These are phyloP conservation scores for Pulveroboletus sp. DNA, from an alignment of 768 basidiomycete species.

Conservation along the genomic window DNA sequence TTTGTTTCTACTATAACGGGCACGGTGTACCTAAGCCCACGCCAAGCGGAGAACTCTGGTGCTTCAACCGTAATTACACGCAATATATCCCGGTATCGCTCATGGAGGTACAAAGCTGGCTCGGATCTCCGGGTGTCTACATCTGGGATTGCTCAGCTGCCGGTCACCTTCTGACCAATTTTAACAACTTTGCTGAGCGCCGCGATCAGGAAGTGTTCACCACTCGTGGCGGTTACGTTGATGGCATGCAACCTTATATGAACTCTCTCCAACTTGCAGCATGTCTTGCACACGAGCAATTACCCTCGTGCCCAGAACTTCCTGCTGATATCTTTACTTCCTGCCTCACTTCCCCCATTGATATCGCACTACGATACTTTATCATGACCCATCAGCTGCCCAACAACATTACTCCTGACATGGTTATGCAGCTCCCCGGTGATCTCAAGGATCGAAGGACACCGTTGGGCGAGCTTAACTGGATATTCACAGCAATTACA, in stretches of 20 bases:
- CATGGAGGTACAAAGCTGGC: conserved; percentile 88
- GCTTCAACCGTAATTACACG: conserved; percentile 95
- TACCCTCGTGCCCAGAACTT: conserved; percentile 93
- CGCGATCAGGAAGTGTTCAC: conserved; percentile 64
- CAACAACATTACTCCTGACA: conserved; percentile 74
- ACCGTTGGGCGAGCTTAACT: conserved; percentile 96
- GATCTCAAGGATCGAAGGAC: conserved; percentile 96
- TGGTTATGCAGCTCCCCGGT: conserved; percentile 93
- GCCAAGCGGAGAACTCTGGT: conserved; percentile 94
- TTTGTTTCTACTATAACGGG: conserved; percentile 96
- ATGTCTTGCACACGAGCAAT: conserved; percentile 83
- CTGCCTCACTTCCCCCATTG: conserved; percentile 96
- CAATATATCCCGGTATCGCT: conserved; percentile 98
- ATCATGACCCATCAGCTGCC: conserved; percentile 87
- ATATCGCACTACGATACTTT: conserved; percentile 92
- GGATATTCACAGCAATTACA: conserved; percentile 99
- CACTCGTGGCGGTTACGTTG: conserved; percentile 55
- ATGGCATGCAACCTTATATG: conserved; percentile 63
- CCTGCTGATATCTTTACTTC: conserved; percentile 98
- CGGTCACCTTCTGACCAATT: conserved; percentile 87
- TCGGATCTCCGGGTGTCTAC: conserved; percentile 92
- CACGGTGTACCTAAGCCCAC: conserved; percentile 98
- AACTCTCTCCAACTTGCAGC: conserved; percentile 94
- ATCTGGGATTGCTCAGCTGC: conserved; percentile 99
- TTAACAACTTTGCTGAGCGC: conserved; percentile 71